Evolutionary conservation across 2,329 filamentous ascomycete species (phyloP), one percentile per base, ranked within the genome.

Genomic region (Bimuria novae-zelandiae): DNA sequence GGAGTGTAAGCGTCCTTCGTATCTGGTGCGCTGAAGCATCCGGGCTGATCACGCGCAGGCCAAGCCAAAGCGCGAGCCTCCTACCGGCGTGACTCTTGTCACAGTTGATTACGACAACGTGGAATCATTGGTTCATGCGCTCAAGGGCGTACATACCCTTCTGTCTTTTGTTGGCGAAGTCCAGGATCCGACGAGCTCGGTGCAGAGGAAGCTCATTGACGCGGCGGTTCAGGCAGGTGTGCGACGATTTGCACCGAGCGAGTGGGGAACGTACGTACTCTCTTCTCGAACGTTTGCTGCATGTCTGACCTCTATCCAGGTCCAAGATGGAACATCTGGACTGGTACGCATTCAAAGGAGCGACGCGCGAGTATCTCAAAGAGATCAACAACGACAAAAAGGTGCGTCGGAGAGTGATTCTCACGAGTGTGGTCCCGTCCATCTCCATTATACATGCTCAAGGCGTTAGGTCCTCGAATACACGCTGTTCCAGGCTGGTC

Each of bases 381-480:
- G 64, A 80, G 19, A 52, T 85, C 7, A 85, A 85, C 62, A 72
- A 75, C 35, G 67, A 79, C 19, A 66, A 68, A 21, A 77, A 77
- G 55, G 80, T 78, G 48, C 55, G 60, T 19, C n/a, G n/a, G n/a
- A n/a, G n/a, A n/a, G n/a, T n/a, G n/a, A n/a, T n/a, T n/a, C n/a
- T n/a, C n/a, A n/a, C n/a, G n/a, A n/a, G n/a, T n/a, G n/a, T n/a
- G n/a, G n/a, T n/a, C n/a, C n/a, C n/a, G n/a, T n/a, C n/a, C n/a
- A n/a, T n/a, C n/a, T n/a, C n/a, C n/a, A n/a, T n/a, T n/a, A n/a
- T n/a, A n/a, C n/a, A n/a, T n/a, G n/a, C 19, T 35, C 0, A 23
- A 12, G 11, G 23, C 37, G 23, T 19, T 36, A 83, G 80, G 71
- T 82, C 3, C 71, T 84, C 17, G 81, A 84, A 56, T 85, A 84